Evolutionary conservation across 768 basidiomycete genomes (phyloP).

Genomic region (Pholiota molesta): DNA sequence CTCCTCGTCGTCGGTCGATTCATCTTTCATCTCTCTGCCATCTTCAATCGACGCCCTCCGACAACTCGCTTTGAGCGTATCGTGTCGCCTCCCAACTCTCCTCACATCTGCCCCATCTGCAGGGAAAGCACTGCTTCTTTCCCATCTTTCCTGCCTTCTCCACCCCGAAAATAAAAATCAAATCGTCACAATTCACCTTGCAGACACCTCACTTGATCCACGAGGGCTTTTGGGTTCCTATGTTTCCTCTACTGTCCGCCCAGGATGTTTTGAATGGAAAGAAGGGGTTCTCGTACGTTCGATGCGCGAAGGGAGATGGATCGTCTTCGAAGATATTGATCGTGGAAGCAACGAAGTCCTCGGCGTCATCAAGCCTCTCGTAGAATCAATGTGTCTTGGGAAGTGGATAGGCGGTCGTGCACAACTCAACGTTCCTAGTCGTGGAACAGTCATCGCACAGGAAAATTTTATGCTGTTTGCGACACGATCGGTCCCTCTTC

Average conservation of each 20-base stretch:
- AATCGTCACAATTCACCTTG: constrained; percentile 85
- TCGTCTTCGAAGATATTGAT: constrained; percentile 93
- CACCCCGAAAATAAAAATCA: constrained; percentile 64
- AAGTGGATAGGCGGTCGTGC: constrained; percentile 80
- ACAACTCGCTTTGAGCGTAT: constrained; percentile 63
- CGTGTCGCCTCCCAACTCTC: constrained; percentile 75
- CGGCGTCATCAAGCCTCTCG: constrained; percentile 81
- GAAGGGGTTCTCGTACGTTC: constrained; percentile 92
- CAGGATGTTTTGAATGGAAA: constrained; percentile 95
- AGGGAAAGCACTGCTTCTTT: constrained; percentile 82
- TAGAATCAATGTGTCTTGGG: constrained; percentile 68
- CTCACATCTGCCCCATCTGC: constrained; percentile 86
- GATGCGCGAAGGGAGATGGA: constrained; percentile 89
- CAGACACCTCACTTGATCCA: constrained; percentile 94
- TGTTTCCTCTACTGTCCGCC: constrained; percentile 78
- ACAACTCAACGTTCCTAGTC: constrained; percentile 70
- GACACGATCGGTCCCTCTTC: constrained; percentile 69
- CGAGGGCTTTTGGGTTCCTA: constrained; percentile 93
- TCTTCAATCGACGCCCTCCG: constrained; percentile 62
- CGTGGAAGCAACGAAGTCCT: constrained; percentile 88
- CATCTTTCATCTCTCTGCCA: constrained; percentile 62
- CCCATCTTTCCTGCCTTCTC: constrained; percentile 71
- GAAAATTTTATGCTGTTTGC: constrained; percentile 88
- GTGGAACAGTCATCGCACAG: constrained; percentile 73
- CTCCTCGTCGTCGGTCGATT: constrained; percentile 24